Base-by-base conservation (phyloP, 164 flowering plant species). In the Stephania cephalantha region DNA sequence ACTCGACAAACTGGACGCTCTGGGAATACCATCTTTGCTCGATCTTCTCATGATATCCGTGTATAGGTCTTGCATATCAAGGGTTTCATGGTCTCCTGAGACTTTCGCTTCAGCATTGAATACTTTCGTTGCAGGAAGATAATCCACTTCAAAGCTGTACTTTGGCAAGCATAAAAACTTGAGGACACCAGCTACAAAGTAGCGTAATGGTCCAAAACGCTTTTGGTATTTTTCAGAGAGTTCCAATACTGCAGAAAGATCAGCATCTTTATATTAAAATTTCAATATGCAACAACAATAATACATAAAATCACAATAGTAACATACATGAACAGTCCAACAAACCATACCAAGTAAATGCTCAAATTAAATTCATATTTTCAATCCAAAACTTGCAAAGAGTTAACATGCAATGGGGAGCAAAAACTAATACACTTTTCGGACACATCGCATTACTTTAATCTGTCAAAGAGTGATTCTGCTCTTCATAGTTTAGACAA, bases 181-280 rank as follows among this genome's bases (percentile, higher is more conserved):
- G 72, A 90, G 91, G 68, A 95, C 84, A 71, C 99, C 99, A 74
- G 99, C 99, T 76, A 95, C 96, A 82, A 95, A 90, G 76, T 95
- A 95, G 63, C 99, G 97, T 67, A 95, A 76, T 42, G 99, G 99
- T 74, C 98, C 99, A 86, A 91, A 95, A 8, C 93, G 91, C 83
- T 95, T 95, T 81, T 95, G 99, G 79, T 92, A 91, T 83, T 91
- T 95, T 82, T 92, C 99, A 45, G 99, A 96, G 55, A 94, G 97
- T 76, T 96, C 98, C 89, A 96, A 80, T 46, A 96, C 98, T 96
- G 90, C 83, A 83, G 79, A 72, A 75, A 52, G 31, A 10, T 17
- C 13, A 10, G 64, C 61, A 69, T 42, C 22, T 35, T 25, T 12
- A 35, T 2, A 61, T 6, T 61, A 61, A 61, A 9, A 61, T 61